Percentiles rank a stretch among this genome's conserved stretches.
These are phyloP conservation scores for Pistacia integerrima DNA, from an alignment of 345 rosid genomes.

Conservation along the genomic window DNA sequence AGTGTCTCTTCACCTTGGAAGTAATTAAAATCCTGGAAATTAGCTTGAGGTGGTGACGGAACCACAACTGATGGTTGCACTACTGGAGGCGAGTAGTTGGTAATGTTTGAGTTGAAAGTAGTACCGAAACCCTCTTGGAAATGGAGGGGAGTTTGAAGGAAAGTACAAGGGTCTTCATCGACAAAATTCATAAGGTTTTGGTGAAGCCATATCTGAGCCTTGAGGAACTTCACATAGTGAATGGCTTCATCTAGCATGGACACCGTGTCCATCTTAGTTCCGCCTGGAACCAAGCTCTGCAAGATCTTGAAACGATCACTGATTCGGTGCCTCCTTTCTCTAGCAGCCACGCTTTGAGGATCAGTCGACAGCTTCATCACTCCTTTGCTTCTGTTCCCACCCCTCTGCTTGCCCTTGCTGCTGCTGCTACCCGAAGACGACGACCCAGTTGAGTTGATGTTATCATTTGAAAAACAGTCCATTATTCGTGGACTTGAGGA, in stretches of 20 bases:
- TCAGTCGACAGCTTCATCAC: conserved; percentile 66
- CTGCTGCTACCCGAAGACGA: conserved; percentile 24
- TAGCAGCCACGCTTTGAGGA: conserved; percentile 91
- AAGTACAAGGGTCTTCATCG: conserved; percentile 17
- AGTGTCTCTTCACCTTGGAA: conserved; percentile 14
- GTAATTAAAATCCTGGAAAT: conserved; percentile 6
- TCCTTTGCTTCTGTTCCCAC: conserved; percentile 24
- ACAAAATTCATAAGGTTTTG: conserved; percentile 40
- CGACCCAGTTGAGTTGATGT: conserved; percentile 37
- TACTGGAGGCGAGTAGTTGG: conserved; percentile 13
- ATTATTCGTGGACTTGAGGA: background rate
- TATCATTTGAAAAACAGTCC: conserved; percentile 27
- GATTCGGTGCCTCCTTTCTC: conserved; percentile 83
- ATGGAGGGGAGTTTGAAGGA: conserved; percentile 9
- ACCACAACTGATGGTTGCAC: conserved; percentile 8
- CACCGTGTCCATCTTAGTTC: conserved; percentile 85
- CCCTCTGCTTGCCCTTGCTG: conserved; percentile 28
- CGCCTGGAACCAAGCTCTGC: conserved; percentile 88
- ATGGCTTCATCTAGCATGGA: conserved; percentile 92
- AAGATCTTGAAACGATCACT: conserved; percentile 84
- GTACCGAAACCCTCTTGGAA: background rate
- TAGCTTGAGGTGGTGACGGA: background rate
- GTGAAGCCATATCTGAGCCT: conserved; percentile 78
- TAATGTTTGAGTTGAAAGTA: conserved; percentile 10
- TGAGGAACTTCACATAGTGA: conserved; percentile 81